Conservation (phyloP, 768 basidiomycete species). For the Boletus tylopilopsis region DNA sequence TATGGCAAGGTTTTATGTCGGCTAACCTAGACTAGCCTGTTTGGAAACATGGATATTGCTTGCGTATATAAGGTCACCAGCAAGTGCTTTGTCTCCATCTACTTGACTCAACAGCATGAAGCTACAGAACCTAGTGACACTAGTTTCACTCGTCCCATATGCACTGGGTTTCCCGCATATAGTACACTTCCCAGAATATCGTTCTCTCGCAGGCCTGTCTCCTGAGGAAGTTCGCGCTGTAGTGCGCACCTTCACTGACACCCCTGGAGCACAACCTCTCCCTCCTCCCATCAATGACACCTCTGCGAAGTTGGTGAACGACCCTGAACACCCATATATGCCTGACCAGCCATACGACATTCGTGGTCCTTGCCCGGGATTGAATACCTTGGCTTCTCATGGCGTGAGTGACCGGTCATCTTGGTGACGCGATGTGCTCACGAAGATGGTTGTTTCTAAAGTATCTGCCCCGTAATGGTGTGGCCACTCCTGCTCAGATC, state of each 20-base stretch:
- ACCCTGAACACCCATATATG: constrained; percentile 8
- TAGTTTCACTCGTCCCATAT: neutral
- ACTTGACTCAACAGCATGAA: too few relatives aligned
- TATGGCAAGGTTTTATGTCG: too few relatives aligned
- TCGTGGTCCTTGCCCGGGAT: constrained; percentile 20
- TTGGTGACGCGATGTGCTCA: neutral
- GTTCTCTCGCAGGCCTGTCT: constrained; percentile 18
- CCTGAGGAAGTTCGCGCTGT: constrained; percentile 10
- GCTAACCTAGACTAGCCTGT: neutral
- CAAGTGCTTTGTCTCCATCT: neutral
- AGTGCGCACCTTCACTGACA: constrained; percentile 5
- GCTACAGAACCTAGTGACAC: neutral
- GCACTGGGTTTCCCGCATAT: constrained; percentile 9
- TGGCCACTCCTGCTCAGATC: constrained; percentile 18
- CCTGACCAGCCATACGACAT: constrained; percentile 10
- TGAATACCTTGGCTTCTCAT: constrained; percentile 22
- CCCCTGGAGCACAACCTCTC: constrained; percentile 15
- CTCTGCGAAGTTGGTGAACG: constrained; percentile 9
- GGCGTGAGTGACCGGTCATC: constrained; percentile 10
- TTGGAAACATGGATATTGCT: neutral
- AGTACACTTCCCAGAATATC: constrained; percentile 11
- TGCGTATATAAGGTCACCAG: constrained; percentile 1
- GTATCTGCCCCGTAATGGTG: constrained; percentile 16
- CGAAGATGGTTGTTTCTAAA: neutral
- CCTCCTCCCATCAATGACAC: constrained; percentile 15